phyloP scores from a whole-genome alignment of 2,329 filamentous ascomycete genomes.

The Sphaerulina musiva region DNA sequence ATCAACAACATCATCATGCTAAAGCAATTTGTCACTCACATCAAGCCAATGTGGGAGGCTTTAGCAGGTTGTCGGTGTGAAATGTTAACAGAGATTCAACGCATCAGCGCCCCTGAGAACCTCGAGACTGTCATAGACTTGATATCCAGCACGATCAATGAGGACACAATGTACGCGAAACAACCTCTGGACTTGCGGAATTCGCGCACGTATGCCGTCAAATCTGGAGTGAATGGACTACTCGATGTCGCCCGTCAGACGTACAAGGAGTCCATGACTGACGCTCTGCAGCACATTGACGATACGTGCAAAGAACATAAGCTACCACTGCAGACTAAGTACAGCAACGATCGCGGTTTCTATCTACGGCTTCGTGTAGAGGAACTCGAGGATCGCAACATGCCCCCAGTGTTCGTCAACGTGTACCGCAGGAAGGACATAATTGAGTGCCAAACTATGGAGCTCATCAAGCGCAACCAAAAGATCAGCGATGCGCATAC shows the following conservation, averaged over 20 bases:
- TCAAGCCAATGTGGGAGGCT: conserved; percentile 61
- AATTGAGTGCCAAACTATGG: conserved; percentile 81
- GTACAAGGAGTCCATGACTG: conserved; percentile 80
- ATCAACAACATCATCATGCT: conserved; percentile 83
- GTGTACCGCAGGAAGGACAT: conserved; percentile 62
- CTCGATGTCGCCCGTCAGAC: conserved; percentile 83
- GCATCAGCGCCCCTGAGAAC: conserved; percentile 60
- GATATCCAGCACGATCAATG: conserved; percentile 67
- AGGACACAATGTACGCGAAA: conserved; percentile 70
- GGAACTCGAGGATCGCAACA: conserved; percentile 54
- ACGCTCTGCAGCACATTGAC: conserved; percentile 65
- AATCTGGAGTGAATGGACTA: conserved; percentile 74
- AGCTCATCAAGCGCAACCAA: conserved; percentile 69
- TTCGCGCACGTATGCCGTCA: conserved; percentile 84
- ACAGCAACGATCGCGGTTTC: conserved; percentile 70
- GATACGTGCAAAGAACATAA: conserved; percentile 55
- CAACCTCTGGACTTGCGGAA: conserved; percentile 80
- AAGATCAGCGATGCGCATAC: conserved; percentile 73
- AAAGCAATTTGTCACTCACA: conserved; percentile 68
- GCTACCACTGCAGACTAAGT: conserved; percentile 62
- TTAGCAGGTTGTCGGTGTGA: conserved; percentile 58
- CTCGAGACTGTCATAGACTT: conserved; percentile 55
- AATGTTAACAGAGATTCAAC: conserved; percentile 60
- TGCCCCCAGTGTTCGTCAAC: conserved; percentile 73
- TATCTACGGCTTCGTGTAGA: conserved; percentile 61